Percentiles rank a stretch among this genome's conserved stretches.
Evolutionary conservation across 1,284 basidiomycete species (phyloP).

Genomic region (Hymenochaete sp.): DNA sequence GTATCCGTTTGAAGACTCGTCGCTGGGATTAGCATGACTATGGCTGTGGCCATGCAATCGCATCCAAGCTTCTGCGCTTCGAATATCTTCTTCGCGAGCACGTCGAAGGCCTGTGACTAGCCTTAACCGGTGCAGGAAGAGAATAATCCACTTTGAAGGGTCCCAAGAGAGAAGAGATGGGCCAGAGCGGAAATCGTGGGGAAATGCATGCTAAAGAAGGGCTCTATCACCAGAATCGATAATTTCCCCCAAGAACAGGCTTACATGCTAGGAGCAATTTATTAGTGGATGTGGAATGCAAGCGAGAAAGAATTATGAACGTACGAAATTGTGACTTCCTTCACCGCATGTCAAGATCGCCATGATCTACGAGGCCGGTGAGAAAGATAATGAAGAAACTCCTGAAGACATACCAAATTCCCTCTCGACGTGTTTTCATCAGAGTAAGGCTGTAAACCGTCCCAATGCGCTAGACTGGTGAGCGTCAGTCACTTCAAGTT

Average conservation of each 20-base stretch:
- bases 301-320: conserved; percentile 21
- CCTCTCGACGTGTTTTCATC: conserved; percentile 72
- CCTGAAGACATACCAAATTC: conserved; percentile 53
- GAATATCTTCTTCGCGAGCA: conserved; percentile 52
- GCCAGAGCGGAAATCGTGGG: conserved; percentile 64
- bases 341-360: conserved; percentile 69
- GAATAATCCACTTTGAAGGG: conserved; percentile 74
- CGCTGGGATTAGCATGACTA: conserved; percentile 23
- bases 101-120: conserved; percentile 42
- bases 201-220: conserved; percentile 68
- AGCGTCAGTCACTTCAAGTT: background rate
- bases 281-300: background rate
- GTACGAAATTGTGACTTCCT: conserved; percentile 72
- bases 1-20: too few relatives aligned
- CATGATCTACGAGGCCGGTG: conserved; percentile 38
- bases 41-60: conserved; percentile 32
- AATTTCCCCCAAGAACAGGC: too few relatives aligned
- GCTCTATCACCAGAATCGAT: too few relatives aligned
- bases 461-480: conserved; percentile 63
- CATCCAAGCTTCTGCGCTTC: conserved; percentile 49
- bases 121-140: conserved; percentile 45
- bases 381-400: background rate
- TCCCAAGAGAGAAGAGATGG: conserved; percentile 62
- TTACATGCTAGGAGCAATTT: background rate
- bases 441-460: conserved; percentile 68